These are phyloP conservation scores for Tylopilus sp. DNA, from an alignment of 1,284 basidiomycete genomes.

Conservation along the genomic window DNA sequence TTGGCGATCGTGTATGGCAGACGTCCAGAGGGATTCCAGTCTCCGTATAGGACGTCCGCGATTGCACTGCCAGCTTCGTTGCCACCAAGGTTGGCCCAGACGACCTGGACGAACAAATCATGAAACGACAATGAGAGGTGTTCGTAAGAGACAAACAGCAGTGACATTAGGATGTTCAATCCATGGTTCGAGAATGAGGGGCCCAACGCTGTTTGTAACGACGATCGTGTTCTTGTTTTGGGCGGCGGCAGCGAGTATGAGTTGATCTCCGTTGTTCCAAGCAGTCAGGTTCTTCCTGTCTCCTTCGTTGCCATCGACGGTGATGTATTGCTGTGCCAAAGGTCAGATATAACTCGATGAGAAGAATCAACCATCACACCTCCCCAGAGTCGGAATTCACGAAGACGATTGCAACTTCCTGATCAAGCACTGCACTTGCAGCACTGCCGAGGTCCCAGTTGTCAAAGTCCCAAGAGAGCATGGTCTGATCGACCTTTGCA, in stretches of 20 bases:
- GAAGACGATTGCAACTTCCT: slow-evolving; percentile 51
- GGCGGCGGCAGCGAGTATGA: slow-evolving; percentile 47
- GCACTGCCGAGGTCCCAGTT: slow-evolving; percentile 45
- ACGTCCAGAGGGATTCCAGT: slow-evolving; percentile 64
- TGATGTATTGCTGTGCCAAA: slow-evolving; percentile 58
- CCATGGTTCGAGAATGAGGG: slow-evolving; percentile 63
- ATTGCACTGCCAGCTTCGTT: slow-evolving; percentile 62
- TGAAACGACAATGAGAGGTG: neutral
- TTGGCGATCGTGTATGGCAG: slow-evolving; percentile 73
- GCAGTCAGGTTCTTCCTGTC: slow-evolving; percentile 65
- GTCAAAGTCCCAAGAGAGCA: slow-evolving; percentile 49
- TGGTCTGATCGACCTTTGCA: slow-evolving; percentile 45
- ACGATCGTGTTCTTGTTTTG: slow-evolving; percentile 67
- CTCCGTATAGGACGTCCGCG: slow-evolving; percentile 59
- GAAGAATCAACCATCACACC: slow-evolving; percentile 20
- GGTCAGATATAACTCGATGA: slow-evolving; percentile 14
- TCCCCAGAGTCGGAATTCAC: slow-evolving; percentile 54
- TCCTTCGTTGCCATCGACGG: slow-evolving; percentile 60
- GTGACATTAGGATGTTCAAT: slow-evolving; percentile 65
- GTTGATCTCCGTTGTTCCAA: slow-evolving; percentile 67
- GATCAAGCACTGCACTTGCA: slow-evolving; percentile 37
- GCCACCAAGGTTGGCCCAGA: slow-evolving; percentile 68
- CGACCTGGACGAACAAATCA: slow-evolving; percentile 35
- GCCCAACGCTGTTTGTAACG: slow-evolving; percentile 65
- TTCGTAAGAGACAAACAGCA: slow-evolving; percentile 41